Evolutionary conservation across 1,284 basidiomycete genomes (phyloP), one percentile per base, ranked within the genome.

Genomic region (Agaricales sp.): DNA sequence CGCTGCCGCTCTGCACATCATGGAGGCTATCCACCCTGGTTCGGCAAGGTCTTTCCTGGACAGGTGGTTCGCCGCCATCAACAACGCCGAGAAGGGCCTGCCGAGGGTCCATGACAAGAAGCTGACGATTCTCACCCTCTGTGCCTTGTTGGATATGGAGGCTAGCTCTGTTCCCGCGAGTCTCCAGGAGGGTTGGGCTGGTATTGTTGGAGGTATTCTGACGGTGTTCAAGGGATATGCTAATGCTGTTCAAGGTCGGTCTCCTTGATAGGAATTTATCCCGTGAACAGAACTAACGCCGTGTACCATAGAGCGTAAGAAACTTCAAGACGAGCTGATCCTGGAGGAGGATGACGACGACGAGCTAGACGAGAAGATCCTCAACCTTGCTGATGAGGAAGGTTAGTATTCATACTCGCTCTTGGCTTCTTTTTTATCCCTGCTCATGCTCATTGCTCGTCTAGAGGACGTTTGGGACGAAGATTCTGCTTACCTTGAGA

Each of bases 81-180:
- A 77, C 50, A 66, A 68, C 45, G 71, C 80, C 19, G 68, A 71
- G 23, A 75, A 73, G 26, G 62, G 61, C 46, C 72, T 92, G 43
- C 87, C 86, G 2, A 77, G 90, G n/a, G 89, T 94, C 35, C 90
- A 95, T 62, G 91, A 94, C 65, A 92, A 92, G 75, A 92, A 89
- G 64, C 70, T 95, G 50, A 80, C 78, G 53, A 77, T 92, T 47
- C 63, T 88, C 51, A 80, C 90, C 6, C 67, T 94, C 52, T 87
- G 81, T 54, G 78, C 80, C 37, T 62, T 91, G 51, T 69, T 92
- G 59, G 84, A 88, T 62, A 67, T 89, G 62, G 70, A 80, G 16
- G 72, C 77, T 1, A 61, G 63, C 13, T 60, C 63, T 23, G 71
- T 90, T 23, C 86, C 87, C 1, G 69, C 73, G 24, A 63, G 64